phyloP scores from a whole-genome alignment of 1,284 basidiomycete genomes.

The Wolfiporia cocos region DNA sequence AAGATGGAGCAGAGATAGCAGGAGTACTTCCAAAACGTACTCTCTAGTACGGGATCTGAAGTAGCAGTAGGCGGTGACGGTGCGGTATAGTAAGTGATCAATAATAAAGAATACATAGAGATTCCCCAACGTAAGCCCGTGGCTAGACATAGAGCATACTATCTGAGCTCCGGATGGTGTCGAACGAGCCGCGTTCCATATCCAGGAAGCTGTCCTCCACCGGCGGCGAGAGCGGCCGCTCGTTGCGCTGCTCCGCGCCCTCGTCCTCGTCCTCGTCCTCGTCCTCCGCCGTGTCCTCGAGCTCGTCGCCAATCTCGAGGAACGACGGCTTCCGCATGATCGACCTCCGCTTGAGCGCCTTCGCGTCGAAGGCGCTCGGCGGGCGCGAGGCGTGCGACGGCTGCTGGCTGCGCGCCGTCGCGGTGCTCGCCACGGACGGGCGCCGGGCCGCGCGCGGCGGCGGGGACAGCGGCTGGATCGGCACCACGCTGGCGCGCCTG shows the following conservation, averaged over 20 bases:
- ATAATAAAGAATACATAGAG: slow-evolving; percentile 23
- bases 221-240: slow-evolving; percentile 13
- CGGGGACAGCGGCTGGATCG: slow-evolving; percentile 31
- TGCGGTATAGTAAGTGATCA: slow-evolving; percentile 4
- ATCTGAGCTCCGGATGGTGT: slow-evolving; percentile 42
- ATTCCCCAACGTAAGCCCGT: slow-evolving; percentile 6
- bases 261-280: slow-evolving; percentile 15
- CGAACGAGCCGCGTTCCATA: slow-evolving; percentile 52
- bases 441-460: slow-evolving; percentile 24
- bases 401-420: slow-evolving; percentile 1
- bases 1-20: too few species aligned
- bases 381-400: slow-evolving; percentile 14
- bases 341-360: slow-evolving; percentile 22
- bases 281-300: slow-evolving; percentile 28
- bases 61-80: too few species aligned
- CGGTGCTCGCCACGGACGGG: slow-evolving; percentile 7
- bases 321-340: slow-evolving; percentile 66
- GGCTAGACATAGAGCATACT: slow-evolving; percentile 23
- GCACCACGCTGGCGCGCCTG: slow-evolving; percentile 27
- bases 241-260: too few species aligned
- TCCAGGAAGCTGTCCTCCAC: slow-evolving; percentile 57
- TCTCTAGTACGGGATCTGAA: too few species aligned
- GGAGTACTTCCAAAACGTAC: too few species aligned
- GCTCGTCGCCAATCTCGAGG: slow-evolving; percentile 55
- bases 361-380: slow-evolving; percentile 24